Evolutionary conservation across 2,329 filamentous ascomycete genomes (phyloP).

Genomic region (Epicoccum nigrum): DNA sequence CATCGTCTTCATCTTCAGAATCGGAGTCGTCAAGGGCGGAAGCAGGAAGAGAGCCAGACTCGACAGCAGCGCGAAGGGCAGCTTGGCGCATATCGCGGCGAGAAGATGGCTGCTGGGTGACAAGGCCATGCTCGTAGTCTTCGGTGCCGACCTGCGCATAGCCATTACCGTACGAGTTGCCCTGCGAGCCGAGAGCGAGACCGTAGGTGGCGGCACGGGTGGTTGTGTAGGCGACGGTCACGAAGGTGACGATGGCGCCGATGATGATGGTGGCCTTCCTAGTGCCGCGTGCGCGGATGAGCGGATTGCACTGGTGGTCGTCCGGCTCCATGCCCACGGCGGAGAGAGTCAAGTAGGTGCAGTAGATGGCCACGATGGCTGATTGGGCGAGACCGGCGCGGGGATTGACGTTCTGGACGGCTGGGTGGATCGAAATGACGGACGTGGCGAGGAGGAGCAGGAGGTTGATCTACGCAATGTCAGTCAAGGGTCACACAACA

Average conservation of each 20-base stretch:
- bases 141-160: conserved; percentile 70
- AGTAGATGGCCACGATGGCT: conserved; percentile 96
- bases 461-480: conserved; percentile 70
- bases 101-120: conserved; percentile 80
- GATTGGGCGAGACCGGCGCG: conserved; percentile 96
- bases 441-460: conserved; percentile 82
- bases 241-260: conserved; percentile 92
- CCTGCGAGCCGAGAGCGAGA: conserved; percentile 71
- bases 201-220: conserved; percentile 94
- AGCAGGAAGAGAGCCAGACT: conserved; percentile 88
- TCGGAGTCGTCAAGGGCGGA: conserved; percentile 82
- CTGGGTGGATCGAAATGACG: conserved; percentile 84
- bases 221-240: conserved; percentile 96
- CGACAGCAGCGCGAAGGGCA: conserved; percentile 87
- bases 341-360: conserved; percentile 97
- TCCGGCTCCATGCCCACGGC: conserved; percentile 99
- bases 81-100: conserved; percentile 93
- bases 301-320: conserved; percentile 90
- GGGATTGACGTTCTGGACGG: conserved; percentile 88
- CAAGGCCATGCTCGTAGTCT: conserved; percentile 79
- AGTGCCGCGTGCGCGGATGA: conserved; percentile 83
- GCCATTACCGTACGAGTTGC: conserved; percentile 58
- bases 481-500: not conserved
- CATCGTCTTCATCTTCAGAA: conserved; percentile 66
- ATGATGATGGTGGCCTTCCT: conserved; percentile 89